Conservation (phyloP, 352 stramenopile genomes). For the Phytopythium vexans region DNA sequence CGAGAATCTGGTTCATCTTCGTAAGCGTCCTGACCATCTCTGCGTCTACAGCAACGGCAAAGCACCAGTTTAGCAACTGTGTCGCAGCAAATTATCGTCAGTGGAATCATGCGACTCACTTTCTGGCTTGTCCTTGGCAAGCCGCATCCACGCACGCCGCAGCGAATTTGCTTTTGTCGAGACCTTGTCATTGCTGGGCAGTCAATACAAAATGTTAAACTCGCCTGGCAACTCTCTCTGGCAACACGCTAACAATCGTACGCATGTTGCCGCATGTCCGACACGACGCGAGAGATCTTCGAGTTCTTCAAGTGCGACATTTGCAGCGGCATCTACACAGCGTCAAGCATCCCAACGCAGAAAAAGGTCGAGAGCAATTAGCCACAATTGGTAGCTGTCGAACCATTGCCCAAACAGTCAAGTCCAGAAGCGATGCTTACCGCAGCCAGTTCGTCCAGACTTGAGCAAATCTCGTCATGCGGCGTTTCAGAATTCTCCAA, state of each 20-base stretch:
- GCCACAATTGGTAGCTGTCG: background rate
- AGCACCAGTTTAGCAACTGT: conserved; percentile 5
- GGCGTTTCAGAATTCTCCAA: conserved; percentile 42
- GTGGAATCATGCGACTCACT: conserved; percentile 9
- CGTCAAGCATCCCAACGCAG: no score
- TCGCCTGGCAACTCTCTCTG: no score
- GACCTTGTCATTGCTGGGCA: conserved; percentile 73
- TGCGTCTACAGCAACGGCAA: conserved; percentile 16
- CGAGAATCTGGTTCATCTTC: conserved; percentile 50
- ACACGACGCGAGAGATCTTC: conserved; percentile 57
- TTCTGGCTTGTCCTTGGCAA: conserved; percentile 38
- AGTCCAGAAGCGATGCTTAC: conserved; percentile 6
- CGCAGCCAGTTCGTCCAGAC: conserved; percentile 49
- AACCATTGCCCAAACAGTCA: background rate
- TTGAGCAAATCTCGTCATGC: conserved; percentile 66
- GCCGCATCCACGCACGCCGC: conserved; percentile 70
- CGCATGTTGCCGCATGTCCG: conserved; percentile 69
- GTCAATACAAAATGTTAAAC: background rate
- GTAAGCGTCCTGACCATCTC: conserved; percentile 44
- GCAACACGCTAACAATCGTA: conserved; percentile 23
- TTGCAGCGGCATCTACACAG: conserved; percentile 52
- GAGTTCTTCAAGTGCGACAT: conserved; percentile 69
- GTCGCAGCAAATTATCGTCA: no score
- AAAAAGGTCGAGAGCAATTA: conserved; percentile 1
- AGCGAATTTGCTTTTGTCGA: conserved; percentile 62